Evolutionary conservation across 192 early-diverging fungal species (phyloP), one percentile per base, ranked within the genome.

Genomic region (Linnemannia zychae): DNA sequence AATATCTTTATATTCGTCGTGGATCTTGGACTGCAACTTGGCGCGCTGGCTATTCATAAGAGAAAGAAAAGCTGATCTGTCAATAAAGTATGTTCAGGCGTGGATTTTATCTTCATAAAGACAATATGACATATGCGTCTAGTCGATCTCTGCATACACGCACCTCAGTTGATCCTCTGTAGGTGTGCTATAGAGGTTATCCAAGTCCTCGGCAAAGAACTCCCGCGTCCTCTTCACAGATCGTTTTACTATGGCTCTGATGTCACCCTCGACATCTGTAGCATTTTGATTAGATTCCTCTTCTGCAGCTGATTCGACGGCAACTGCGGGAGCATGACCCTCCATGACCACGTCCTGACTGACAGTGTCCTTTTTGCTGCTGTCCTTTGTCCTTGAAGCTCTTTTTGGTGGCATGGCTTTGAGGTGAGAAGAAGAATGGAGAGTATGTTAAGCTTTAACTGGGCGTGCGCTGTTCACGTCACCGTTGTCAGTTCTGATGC

Each of bases 21-120:
- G 71, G 72, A 96, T 92, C 88, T 96, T 96, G 46, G 93, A 89
- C 24, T 93, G 88, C 31, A 96, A 79, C 81, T 93, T 94, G 31
- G 92, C 74, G 52, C 92, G 90, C 86, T 96, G 94, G 75, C 93
- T 91, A 34, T 24, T 28, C 36, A n/a, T 24, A 72, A 31, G 1
- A 63, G 47, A 20, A 47, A 53, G 17, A 48, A 47, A 15, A 15
- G 5, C 13, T n/a, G 38, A 71, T 71, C 46, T 28, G 37, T 40
- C 67, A 63, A 22, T 31, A 31, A 28, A 1, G 57, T 3, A 31
- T 63, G 11, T 63, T 3, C 12, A 49, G 13, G 18, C 20, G 0
- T 22, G 22, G 20, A n/a, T 22, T 6, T n/a, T 22, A 1, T n/a
- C 22, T 24, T 22, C 20, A n/a, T 22, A n/a, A 53, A 20, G 52